Conservation (phyloP, 2,329 filamentous ascomycete genomes). For the Fusarium lateritium region DNA sequence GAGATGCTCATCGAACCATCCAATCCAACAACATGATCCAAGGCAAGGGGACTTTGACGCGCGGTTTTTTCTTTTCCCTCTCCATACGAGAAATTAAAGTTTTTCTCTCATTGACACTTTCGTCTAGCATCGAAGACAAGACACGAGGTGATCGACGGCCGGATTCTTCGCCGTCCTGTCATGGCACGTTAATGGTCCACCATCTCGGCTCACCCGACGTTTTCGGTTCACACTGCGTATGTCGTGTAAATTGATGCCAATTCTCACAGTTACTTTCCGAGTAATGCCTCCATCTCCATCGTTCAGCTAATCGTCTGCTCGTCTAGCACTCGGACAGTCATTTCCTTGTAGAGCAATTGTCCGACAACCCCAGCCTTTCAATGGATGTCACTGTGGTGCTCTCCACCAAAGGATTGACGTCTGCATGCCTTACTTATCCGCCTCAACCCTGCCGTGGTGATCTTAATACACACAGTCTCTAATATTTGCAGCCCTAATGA, state of each 20-base stretch:
- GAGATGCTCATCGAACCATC: conserved; percentile 36
- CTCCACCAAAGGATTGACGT: background rate
- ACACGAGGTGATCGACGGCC: conserved; percentile 29
- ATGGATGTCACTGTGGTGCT: background rate
- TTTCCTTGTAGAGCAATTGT: conserved; percentile 1
- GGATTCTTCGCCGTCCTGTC: background rate
- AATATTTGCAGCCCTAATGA: background rate
- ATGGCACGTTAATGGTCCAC: background rate
- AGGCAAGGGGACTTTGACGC: conserved; percentile 2
- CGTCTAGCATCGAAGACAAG: conserved; percentile 16
- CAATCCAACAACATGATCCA: conserved; percentile 6
- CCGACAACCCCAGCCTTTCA: conserved; percentile 10
- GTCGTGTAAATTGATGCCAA: background rate
- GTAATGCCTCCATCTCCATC: background rate
- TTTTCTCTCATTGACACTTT: conserved; percentile 11
- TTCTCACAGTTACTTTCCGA: conserved; percentile 1
- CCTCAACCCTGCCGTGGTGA: conserved; percentile 23
- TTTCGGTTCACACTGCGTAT: background rate
- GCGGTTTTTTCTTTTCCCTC: conserved; percentile 10
- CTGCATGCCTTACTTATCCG: conserved; percentile 4
- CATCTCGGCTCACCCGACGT: background rate
- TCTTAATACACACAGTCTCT: conserved; percentile 14
- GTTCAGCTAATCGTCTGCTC: background rate
- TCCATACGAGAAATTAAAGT: conserved; percentile 16
- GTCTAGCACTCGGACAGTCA: conserved; percentile 10